These are phyloP conservation scores for Hypoxylon cercidicola DNA, from an alignment of 495 filamentous ascomycete genomes.

Conservation along the genomic window DNA sequence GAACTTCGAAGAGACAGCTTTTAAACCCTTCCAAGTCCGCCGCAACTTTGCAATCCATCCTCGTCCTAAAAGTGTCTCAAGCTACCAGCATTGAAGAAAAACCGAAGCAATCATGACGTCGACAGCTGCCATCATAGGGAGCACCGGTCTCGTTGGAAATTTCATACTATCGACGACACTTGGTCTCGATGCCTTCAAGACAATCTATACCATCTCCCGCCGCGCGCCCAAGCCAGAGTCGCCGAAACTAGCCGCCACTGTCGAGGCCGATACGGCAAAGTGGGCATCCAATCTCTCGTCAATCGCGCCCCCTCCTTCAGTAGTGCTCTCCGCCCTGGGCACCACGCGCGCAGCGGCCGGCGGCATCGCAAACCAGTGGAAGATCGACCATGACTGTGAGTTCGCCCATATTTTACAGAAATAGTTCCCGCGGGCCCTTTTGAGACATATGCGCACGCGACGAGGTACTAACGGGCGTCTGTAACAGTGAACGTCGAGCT, in stretches of 20 bases:
- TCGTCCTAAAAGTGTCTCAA: too few relatives aligned
- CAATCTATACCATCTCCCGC: constrained; percentile 68
- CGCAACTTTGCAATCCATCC: too few relatives aligned
- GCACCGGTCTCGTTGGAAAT: constrained; percentile 66
- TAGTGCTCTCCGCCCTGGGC: constrained; percentile 73
- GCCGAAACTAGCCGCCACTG: constrained; percentile 60
- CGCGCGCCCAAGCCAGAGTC: constrained; percentile 58
- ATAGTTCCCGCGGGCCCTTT: background rate
- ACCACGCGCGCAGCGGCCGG: constrained; percentile 74
- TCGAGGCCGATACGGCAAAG: constrained; percentile 58
- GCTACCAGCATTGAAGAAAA: background rate
- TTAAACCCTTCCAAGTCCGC: too few relatives aligned
- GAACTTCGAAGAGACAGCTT: too few relatives aligned
- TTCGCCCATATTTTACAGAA: too few relatives aligned
- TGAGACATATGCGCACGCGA: background rate
- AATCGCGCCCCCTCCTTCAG: constrained; percentile 64
- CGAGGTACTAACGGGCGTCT: constrained; percentile 1
- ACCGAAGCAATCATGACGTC: constrained; percentile 44
- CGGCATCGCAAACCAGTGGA: constrained; percentile 76
- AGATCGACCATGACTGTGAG: constrained; percentile 74
- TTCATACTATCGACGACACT: constrained; percentile 68
- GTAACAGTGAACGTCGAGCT: constrained; percentile 69
- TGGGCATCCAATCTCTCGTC: constrained; percentile 67
- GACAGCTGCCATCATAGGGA: constrained; percentile 63
- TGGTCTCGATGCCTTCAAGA: constrained; percentile 49